Base-by-base conservation (phyloP, 2,329 filamentous ascomycete species). In the Colletotrichum spinosum region DNA sequence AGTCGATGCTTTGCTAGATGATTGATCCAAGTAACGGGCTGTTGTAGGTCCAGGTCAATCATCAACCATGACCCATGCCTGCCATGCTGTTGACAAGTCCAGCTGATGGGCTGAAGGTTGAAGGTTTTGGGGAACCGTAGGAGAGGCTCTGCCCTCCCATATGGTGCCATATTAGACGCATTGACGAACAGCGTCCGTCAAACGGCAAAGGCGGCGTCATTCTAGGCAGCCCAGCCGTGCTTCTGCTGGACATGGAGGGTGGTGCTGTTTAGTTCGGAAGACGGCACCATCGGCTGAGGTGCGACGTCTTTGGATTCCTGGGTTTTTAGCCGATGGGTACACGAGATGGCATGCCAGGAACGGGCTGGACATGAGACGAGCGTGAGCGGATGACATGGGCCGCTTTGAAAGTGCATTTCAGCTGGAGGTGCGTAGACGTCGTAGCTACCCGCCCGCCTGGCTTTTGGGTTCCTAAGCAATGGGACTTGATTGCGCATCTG, bases 341-440 rank as follows among this genome's bases (percentile, higher is more conserved):
- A 48, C 42, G 42, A 53, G 58, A 66, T 53, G 58, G 45, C 58
- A 57, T 38, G 42, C 45, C 35, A 38, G 48, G 15, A 33, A 37
- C 37, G 15, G 37, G 34, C 39, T 58, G 38, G 39, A 63, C 38
- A 53, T 56, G 48, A 57, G 63, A 66, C 59, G 63, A 56, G 52
- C 34, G 13, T 42, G 49, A 15, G 15, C 17, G 17, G 17, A 17
- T 17, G 17, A 17, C 17, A 17, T 17, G 17, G 17, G 17, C 17
- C 17, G 17, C 17, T 25, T 25, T 5, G 25, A 25, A 5, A 25
- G 25, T 25, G 25, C 25, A 25, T 25, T 25, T 25, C 25, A 25
- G 25, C 25, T 25, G 25, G 25, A 25, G 25, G 25, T 25, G 25
- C 25, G 25, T 25, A 25, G 25, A 25, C 25, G 25, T 25, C 25